Evolutionary conservation across 352 stramenopile genomes (phyloP), one percentile per base, ranked within the genome.

Genomic region (Globisporangium yorkense): DNA sequence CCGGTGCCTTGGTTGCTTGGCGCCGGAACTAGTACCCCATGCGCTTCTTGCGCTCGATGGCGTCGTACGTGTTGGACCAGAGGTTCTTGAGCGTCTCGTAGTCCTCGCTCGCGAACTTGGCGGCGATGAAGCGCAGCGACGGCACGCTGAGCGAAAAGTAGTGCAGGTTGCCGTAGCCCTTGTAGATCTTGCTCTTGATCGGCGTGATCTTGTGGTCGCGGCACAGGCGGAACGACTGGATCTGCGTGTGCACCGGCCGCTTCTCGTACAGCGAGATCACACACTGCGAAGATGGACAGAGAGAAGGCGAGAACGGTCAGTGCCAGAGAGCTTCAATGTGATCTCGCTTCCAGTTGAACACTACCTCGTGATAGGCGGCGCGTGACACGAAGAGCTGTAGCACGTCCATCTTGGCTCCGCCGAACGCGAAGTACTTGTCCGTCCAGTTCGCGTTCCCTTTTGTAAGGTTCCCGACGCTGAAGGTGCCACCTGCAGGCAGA

Each of bases 161-260:
- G 71, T 93, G 81, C 48, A 93, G 63, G 50, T 91, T 89, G 54
- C 80, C 83, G 46, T 91, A 93, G 33, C 81, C 79, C 61, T 91
- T 93, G 75, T 93, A 93, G 59, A 93, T 93, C 63, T 93, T 93
- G 76, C 67, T 87, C 64, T 91, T 91, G 67, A 91, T 89, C 16
- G 80, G 80, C 35, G 80, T 89, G 57, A 90, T 86, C 49, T 93
- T 90, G 77, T 93, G 83, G 66, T 93, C 83, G 51, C 75, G 72
- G 50, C 81, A 91, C 46, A 93, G 59, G 0, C 83, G 78, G 72
- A 93, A 93, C 8, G 80, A 89, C 60, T 91, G 83, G 57, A 93
- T 93, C 69, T 88, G 77, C 33, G 80, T 91, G 61, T 88, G 81
- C 21, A 93, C 80, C 15, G 77, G 66, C 39, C 83, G 79, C 66